Evolutionary conservation across 805 yeast species (phyloP), one percentile per base, ranked within the genome.

Genomic region (Wickerhamomyces canadensis): DNA sequence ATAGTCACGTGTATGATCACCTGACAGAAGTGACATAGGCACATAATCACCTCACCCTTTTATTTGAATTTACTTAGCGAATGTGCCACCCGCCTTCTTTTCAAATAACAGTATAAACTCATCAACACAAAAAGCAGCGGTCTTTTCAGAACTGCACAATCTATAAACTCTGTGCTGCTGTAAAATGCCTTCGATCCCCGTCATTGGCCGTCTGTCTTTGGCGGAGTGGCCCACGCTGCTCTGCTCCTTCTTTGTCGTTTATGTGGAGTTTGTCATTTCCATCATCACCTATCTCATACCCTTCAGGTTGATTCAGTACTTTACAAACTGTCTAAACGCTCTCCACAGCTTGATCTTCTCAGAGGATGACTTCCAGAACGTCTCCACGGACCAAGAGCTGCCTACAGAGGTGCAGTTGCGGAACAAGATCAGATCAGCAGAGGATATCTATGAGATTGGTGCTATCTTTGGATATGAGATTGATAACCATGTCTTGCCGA

Each of bases 401-500:
- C 52, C 47, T 35, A 36, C 41, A 10, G 36, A 51, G 7, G 30
- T 47, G 16, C 26, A 36, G 5, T 44, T 55, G 15, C 51, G 64
- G n/a, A 61, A 64, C 34, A 41, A 38, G 8, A 44, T 80, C 23
- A 55, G 74, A 37, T 61, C 64, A 30, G 75, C 84, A 14, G 57
- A 62, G 4, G 65, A 68, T 32, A 77, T 89, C 42, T 74, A 72
- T 34, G 80, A 80, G 33, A 76, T 89, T 66, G 82, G 88, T 41
- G 60, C 50, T 1, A 43, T 82, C 1, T 84, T 79, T 54, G 91
- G 88, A 1, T 84, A 83, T 49, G 65, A 62, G 2, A 70, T 81
- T 12, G 89, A 88, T 48, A 84, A 81, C 50, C 89, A 85, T 53
- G 64, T 91, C 10, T 87, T 87, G 1, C 64, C 70, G 35, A 89